A percentile compares a stretch with the other conserved stretches of the same genome.
Conservation (phyloP, 140 eudicot genomes). For the Oenanthe javanica region DNA sequence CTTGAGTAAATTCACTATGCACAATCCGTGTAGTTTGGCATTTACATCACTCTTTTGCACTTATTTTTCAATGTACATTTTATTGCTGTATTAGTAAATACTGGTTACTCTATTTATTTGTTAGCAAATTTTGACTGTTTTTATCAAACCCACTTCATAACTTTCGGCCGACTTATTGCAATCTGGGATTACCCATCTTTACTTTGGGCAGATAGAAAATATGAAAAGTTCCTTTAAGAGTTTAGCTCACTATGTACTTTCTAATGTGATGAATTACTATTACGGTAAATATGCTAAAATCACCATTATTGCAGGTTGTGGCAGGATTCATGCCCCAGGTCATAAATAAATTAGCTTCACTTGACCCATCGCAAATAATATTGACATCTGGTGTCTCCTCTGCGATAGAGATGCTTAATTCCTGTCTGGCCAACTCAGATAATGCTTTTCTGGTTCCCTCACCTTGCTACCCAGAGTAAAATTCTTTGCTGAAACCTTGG, state of each 20-base stretch:
- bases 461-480: too few species aligned
- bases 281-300: conserved; percentile 15
- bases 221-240: neutral
- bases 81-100: neutral
- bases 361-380: conserved; percentile 55
- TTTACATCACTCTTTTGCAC: neutral
- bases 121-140: neutral
- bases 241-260: neutral
- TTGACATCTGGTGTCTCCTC: conserved; percentile 64
- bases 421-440: conserved; percentile 79
- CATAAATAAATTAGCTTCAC: conserved; percentile 32
- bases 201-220: neutral
- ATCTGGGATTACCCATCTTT: neutral
- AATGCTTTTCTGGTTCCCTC: conserved; percentile 91
- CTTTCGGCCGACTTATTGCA: neutral
- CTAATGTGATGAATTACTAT: conserved; percentile 2
- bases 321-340: conserved; percentile 75
- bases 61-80: neutral
- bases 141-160: neutral
- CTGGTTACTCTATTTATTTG: neutral
- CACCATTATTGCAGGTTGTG: conserved; percentile 46
- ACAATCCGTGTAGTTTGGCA: neutral
- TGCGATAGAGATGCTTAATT: conserved; percentile 71
- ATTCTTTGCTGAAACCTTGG: neutral
- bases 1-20: neutral